A percentile compares a stretch with the other conserved stretches of the same genome.
These are phyloP conservation scores for Paramecium sexaurelia DNA, from an alignment of 73 alveolate species.

Conservation along the genomic window DNA sequence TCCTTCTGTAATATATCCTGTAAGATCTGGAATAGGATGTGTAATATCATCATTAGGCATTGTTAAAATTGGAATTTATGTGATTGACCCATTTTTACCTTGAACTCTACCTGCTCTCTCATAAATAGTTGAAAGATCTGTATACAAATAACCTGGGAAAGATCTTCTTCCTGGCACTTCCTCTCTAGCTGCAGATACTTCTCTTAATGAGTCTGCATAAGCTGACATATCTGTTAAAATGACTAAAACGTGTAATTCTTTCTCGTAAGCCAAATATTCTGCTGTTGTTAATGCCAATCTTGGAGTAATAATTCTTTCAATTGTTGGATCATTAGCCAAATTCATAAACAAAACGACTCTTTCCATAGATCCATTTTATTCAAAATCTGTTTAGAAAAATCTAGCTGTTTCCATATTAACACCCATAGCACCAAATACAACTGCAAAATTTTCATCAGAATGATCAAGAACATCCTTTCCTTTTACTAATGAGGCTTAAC, in stretches of 20 bases:
- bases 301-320: conserved; percentile 98
- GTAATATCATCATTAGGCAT: conserved; percentile 99
- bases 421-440: conserved; percentile 99
- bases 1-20: conserved; percentile 99
- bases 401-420: conserved; percentile 99
- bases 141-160: conserved; percentile 99
- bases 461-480: conserved; percentile 98
- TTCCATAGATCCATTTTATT: conserved; percentile 99
- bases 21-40: conserved; percentile 99
- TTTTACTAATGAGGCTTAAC: conserved; percentile 99
- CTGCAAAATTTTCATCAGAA: conserved; percentile 98
- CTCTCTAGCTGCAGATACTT: conserved; percentile 99
- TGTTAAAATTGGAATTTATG: conserved; percentile 97
- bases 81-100: conserved; percentile 96
- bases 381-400: conserved; percentile 99
- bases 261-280: conserved; percentile 98
- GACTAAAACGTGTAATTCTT: conserved; percentile 97
- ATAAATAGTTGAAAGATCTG: conserved; percentile 99
- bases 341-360: conserved; percentile 99
- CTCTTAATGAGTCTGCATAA: conserved; percentile 99
- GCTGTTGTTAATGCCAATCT: conserved; percentile 99
- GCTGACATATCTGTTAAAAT: conserved; percentile 99
- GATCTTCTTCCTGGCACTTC: conserved; percentile 99
- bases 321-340: conserved; percentile 98
- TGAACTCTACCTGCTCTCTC: conserved; percentile 99